Evolutionary conservation across 768 basidiomycete species (phyloP).

Genomic region (Cubamyces sp.): DNA sequence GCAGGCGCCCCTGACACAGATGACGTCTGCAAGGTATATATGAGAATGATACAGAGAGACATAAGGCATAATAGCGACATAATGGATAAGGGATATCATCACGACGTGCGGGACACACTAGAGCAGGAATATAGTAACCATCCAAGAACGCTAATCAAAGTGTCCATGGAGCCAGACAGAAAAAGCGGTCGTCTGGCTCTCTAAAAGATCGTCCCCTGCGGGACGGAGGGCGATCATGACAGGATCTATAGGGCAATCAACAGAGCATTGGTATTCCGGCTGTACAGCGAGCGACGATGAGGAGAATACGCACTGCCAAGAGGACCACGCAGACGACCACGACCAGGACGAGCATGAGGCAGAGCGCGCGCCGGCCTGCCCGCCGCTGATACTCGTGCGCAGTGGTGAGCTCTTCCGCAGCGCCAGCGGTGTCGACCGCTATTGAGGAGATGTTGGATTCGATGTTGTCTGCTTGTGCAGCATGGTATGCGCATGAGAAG

Average conservation of each 20-base stretch:
- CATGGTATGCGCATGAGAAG: not conserved
- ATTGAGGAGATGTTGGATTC: conserved; percentile 91
- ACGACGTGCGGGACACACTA: conserved; percentile 3
- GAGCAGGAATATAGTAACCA: conserved; percentile 9
- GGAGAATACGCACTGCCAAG: conserved; percentile 73
- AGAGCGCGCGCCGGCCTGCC: conserved; percentile 88
- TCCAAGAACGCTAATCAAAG: conserved; percentile 1
- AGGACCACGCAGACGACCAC: conserved; percentile 89
- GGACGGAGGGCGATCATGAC: conserved; percentile 26
- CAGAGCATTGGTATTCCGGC: conserved; percentile 32
- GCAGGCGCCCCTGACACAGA: too few species aligned
- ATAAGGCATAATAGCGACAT: conserved; percentile 21
- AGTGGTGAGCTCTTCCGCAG: conserved; percentile 83
- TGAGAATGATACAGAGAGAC: not conserved
- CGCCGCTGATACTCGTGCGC: conserved; percentile 94
- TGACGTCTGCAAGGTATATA: too few species aligned
- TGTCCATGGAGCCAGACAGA: conserved; percentile 4
- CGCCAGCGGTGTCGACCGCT: conserved; percentile 77
- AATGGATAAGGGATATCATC: conserved; percentile 6
- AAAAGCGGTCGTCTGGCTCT: not conserved
- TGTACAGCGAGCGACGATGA: conserved; percentile 32
- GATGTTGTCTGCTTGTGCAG: conserved; percentile 74
- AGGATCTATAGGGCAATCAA: conserved; percentile 31
- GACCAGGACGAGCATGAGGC: conserved; percentile 85
- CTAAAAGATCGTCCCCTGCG: not conserved